Evolutionary conservation across 345 rosid genomes (phyloP).

Genomic region (Melastoma malabathricum): DNA sequence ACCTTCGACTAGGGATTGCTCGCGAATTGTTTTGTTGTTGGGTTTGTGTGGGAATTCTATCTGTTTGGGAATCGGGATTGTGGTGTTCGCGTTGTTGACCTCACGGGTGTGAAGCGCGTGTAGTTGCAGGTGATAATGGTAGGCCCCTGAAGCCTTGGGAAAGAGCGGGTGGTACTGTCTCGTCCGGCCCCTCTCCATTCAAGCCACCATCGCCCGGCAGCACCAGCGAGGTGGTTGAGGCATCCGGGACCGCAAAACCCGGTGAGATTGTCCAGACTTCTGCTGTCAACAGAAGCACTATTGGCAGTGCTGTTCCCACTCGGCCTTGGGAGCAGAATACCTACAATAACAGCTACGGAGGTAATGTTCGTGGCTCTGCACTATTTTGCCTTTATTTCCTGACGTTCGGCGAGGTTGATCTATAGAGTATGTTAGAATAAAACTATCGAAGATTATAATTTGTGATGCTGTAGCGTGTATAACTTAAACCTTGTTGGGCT

Average conservation of each 20-base stretch:
- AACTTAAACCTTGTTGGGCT: no score
- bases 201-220: conserved; percentile 78
- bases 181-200: conserved; percentile 73
- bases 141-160: conserved; percentile 97
- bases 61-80: no score
- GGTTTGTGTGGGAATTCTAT: no score
- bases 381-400: no score
- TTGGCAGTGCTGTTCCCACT: conserved; percentile 59
- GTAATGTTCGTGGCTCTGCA: conserved; percentile 5
- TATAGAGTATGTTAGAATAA: no score
- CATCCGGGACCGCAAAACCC: conserved; percentile 84
- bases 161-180: conserved; percentile 32
- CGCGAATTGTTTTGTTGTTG: no score
- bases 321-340: conserved; percentile 92
- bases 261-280: conserved; percentile 58
- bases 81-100: neutral
- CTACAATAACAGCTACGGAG: conserved; percentile 46
- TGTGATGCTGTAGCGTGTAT: no score
- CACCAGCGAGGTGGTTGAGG: conserved; percentile 87
- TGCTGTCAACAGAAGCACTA: conserved; percentile 33
- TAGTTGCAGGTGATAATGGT: conserved; percentile 28
- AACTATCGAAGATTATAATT: no score
- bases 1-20: no score
- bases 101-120: neutral
- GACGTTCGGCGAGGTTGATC: no score